Percentiles rank a stretch among this genome's conserved stretches.
These are phyloP conservation scores for Trifolium dubium DNA, from an alignment of 306 rosid species.

Conservation along the genomic window DNA sequence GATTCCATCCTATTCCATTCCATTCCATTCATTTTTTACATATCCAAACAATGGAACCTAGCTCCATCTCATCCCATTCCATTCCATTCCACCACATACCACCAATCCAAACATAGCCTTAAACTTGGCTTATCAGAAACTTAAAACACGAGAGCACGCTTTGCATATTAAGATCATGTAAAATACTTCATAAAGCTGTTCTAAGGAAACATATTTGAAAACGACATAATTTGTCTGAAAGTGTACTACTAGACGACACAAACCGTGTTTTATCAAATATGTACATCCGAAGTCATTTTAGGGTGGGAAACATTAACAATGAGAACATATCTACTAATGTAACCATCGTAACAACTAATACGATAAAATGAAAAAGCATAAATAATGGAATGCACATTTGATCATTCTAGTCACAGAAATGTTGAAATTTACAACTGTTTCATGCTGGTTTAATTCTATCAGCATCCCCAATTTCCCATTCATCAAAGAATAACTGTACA, in stretches of 20 bases:
- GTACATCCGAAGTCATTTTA: too few relatives aligned
- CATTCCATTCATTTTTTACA: too few relatives aligned
- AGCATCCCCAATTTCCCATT: conserved; percentile 62
- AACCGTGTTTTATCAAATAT: background rate
- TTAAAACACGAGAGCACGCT: background rate
- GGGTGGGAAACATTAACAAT: background rate
- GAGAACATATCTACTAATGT: background rate
- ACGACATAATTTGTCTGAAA: background rate
- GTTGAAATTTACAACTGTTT: conserved; percentile 47
- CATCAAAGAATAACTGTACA: conserved; percentile 86
- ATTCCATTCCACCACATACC: too few relatives aligned
- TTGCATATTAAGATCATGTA: background rate
- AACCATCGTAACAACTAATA: background rate
- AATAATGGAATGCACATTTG: conserved; percentile 52
- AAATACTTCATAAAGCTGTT: background rate
- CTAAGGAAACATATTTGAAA: background rate
- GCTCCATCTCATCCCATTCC: too few relatives aligned
- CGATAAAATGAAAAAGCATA: conserved; percentile 19
- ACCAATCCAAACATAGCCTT: too few relatives aligned
- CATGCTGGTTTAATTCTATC: conserved; percentile 41
- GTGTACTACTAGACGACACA: background rate
- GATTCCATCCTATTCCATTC: too few relatives aligned
- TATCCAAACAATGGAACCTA: too few relatives aligned
- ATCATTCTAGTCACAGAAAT: conserved; percentile 57
- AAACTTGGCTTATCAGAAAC: background rate